These are phyloP conservation scores for Coemansia sp. DNA, from an alignment of 192 early-diverging fungal species.

Conservation along the genomic window DNA sequence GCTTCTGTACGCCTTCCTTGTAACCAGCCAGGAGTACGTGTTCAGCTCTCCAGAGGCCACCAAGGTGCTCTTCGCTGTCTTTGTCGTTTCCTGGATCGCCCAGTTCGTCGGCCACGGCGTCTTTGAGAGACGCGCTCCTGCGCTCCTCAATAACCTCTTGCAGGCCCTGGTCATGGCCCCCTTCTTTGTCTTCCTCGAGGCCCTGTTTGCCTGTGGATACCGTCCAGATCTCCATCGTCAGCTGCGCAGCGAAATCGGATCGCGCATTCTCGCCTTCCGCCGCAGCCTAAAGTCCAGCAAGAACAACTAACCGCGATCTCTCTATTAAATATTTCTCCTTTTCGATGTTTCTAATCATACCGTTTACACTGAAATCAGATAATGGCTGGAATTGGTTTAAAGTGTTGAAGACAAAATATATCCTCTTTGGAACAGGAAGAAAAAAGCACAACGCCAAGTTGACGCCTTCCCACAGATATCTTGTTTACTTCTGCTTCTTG, in stretches of 20 bases:
- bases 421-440: neutral
- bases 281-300: constrained; percentile 12
- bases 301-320: constrained; percentile 3
- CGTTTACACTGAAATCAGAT: neutral
- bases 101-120: constrained; percentile 93
- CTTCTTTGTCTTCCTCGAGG: constrained; percentile 90
- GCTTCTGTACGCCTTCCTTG: constrained; percentile 60
- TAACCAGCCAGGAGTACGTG: constrained; percentile 65
- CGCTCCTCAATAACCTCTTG: constrained; percentile 78
- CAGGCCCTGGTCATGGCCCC: constrained; percentile 93
- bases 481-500: constrained; percentile 32
- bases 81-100: constrained; percentile 75
- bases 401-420: neutral
- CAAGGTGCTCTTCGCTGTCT: constrained; percentile 59
- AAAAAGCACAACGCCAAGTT: neutral
- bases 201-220: constrained; percentile 80
- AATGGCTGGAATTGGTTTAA: neutral
- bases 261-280: constrained; percentile 38
- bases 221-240: constrained; percentile 66
- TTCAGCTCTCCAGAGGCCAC: constrained; percentile 54
- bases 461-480: neutral
- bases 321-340: too few species aligned
- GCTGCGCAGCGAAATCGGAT: constrained; percentile 55
- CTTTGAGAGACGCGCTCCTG: constrained; percentile 83
- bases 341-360: too few species aligned